These are phyloP conservation scores for Sphaerulina vaccinii DNA, from an alignment of 2,329 filamentous ascomycete genomes.

Conservation along the genomic window DNA sequence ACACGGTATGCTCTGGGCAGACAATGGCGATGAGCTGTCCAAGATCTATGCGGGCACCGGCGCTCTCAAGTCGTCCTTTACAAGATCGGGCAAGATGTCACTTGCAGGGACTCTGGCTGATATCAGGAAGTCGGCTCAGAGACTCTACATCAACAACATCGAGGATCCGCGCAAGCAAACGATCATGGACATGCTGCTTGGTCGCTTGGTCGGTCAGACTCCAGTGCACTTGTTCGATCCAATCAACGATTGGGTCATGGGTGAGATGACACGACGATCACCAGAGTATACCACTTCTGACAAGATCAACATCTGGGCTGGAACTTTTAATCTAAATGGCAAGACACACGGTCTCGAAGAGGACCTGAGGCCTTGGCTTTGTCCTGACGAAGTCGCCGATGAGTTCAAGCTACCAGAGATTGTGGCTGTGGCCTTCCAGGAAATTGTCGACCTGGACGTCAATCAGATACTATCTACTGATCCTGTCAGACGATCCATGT, in stretches of 20 bases:
- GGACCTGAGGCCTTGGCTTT: slow-evolving; percentile 84
- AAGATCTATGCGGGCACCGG: slow-evolving; percentile 97
- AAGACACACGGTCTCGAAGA: slow-evolving; percentile 72
- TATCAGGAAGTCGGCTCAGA: slow-evolving; percentile 86
- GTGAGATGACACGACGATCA: slow-evolving; percentile 66
- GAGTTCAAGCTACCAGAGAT: slow-evolving; percentile 73
- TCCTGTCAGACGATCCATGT: slow-evolving; percentile 76
- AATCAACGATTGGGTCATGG: slow-evolving; percentile 83
- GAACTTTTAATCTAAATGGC: slow-evolving; percentile 94
- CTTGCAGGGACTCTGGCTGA: slow-evolving; percentile 91
- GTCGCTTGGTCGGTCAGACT: slow-evolving; percentile 76
- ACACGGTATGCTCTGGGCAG: slow-evolving; percentile 92
- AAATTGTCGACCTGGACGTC: slow-evolving; percentile 96
- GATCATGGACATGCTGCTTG: slow-evolving; percentile 92
- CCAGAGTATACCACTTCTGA: slow-evolving; percentile 74
- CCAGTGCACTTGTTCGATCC: slow-evolving; percentile 89
- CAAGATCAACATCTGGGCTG: slow-evolving; percentile 75
- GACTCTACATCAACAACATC: slow-evolving; percentile 97
- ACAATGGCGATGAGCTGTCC: slow-evolving; percentile 91
- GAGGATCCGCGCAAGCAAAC: slow-evolving; percentile 88
- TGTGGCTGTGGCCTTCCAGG: slow-evolving; percentile 89
- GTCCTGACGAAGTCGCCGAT: slow-evolving; percentile 59
- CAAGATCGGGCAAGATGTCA: slow-evolving; percentile 92
- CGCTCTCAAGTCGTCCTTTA: slow-evolving; percentile 92
- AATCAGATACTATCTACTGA: slow-evolving; percentile 99